Evolutionary conservation across 805 yeast species (phyloP).

Genomic region (Nakazawaea ambrosiae): DNA sequence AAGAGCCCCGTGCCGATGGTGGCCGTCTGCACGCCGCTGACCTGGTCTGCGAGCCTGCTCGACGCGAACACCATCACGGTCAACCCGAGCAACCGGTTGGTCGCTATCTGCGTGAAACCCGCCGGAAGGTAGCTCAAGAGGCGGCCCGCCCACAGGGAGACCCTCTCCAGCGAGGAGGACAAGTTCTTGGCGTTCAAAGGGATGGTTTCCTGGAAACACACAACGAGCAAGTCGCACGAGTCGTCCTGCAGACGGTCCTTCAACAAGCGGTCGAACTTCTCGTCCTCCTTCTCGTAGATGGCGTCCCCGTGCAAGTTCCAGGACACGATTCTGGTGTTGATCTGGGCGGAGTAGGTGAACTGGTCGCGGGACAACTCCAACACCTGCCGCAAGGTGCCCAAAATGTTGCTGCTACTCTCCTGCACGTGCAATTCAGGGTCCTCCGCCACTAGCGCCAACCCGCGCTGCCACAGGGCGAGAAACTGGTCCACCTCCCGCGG

Average conservation of each 20-base stretch:
- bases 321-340: constrained; percentile 23
- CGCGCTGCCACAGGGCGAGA: too few relatives aligned
- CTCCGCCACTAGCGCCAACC: too few relatives aligned
- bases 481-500: too few relatives aligned
- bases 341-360: not conserved
- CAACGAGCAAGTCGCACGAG: constrained; percentile 28
- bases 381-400: constrained; percentile 6
- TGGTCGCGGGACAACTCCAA: not conserved
- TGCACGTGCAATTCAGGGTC: too few relatives aligned
- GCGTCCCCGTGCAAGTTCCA: constrained; percentile 31
- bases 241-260: constrained; percentile 3
- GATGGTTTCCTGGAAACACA: constrained; percentile 45
- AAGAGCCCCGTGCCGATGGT: constrained; percentile 53
- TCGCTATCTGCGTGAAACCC: constrained; percentile 24
- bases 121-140: constrained; percentile 19
- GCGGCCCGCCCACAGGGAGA: constrained; percentile 26
- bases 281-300: constrained; percentile 11
- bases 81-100: constrained; percentile 46
- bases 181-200: constrained; percentile 33
- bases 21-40: constrained; percentile 30
- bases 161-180: constrained; percentile 26
- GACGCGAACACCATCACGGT: constrained; percentile 38
- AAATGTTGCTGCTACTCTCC: too few relatives aligned
- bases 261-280: constrained; percentile 15
- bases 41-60: constrained; percentile 25